A percentile compares a stretch with the other conserved stretches of the same genome.
Evolutionary conservation across 345 rosid genomes (phyloP).

Genomic region (Anacardium occidentale): DNA sequence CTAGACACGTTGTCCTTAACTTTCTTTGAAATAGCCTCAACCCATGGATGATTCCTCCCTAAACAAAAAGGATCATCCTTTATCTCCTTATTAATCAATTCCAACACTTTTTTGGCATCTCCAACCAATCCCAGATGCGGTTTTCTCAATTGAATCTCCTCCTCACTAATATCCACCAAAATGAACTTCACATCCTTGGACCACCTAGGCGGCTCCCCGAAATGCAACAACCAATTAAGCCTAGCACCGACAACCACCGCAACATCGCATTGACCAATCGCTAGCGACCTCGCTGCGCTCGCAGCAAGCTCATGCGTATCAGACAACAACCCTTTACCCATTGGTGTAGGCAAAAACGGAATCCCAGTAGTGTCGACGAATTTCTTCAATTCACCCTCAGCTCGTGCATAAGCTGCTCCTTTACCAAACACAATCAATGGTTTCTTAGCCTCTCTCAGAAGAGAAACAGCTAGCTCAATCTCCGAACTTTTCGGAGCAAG

Average conservation of each 20-base stretch:
- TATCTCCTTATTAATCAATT: conserved; percentile 70
- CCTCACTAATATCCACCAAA: conserved; percentile 66
- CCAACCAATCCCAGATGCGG: conserved; percentile 77
- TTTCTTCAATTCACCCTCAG: conserved; percentile 71
- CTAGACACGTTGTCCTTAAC: conserved; percentile 61
- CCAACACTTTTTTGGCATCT: conserved; percentile 72
- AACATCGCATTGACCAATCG: conserved; percentile 90
- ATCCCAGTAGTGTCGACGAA: conserved; percentile 72
- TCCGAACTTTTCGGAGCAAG: conserved; percentile 34
- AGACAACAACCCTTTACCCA: conserved; percentile 97
- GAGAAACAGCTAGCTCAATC: conserved; percentile 55
- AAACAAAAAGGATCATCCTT: conserved; percentile 89
- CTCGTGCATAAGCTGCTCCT: conserved; percentile 86
- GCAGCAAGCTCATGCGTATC: conserved; percentile 87
- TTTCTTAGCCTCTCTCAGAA: conserved; percentile 72
- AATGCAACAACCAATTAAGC: conserved; percentile 94
- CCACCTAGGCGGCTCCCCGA: conserved; percentile 95
- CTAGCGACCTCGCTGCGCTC: conserved; percentile 91
- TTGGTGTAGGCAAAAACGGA: conserved; percentile 93
- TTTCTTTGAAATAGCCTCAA: conserved; percentile 70
- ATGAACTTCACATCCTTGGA: conserved; percentile 80
- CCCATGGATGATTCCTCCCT: conserved; percentile 80
- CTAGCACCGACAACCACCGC: conserved; percentile 92
- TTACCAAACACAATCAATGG: conserved; percentile 93
- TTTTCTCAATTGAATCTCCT: conserved; percentile 79